These are phyloP conservation scores for Calocybe gangraenosa DNA, from an alignment of 768 basidiomycete genomes.

Conservation along the genomic window DNA sequence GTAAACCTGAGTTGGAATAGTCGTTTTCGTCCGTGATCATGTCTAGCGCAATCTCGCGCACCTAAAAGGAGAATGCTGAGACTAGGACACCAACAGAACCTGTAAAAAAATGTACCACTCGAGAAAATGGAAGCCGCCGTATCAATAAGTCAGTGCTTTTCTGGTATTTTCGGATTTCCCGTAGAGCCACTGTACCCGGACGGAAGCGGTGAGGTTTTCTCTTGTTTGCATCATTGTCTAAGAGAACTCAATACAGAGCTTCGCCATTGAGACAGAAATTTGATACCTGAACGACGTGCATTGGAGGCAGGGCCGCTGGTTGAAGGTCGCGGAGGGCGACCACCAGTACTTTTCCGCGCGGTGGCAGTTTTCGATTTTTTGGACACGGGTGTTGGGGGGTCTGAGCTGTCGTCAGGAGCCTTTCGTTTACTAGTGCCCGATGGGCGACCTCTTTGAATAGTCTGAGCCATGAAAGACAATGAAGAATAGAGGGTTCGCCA, in stretches of 20 bases:
- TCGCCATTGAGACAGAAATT: not conserved
- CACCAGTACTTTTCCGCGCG: conserved; percentile 84
- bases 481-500: not conserved
- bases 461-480: conserved; percentile 56
- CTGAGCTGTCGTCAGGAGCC: conserved; percentile 37
- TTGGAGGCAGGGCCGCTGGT: conserved; percentile 12
- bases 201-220: conserved; percentile 68
- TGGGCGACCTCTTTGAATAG: conserved; percentile 50
- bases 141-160: conserved; percentile 88
- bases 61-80: conserved; percentile 44
- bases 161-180: conserved; percentile 94
- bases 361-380: conserved; percentile 55
- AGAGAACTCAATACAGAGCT: not conserved
- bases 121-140: conserved; percentile 86
- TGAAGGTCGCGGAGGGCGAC: conserved; percentile 44
- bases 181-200: conserved; percentile 85
- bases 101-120: conserved; percentile 60
- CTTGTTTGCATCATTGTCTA: conserved; percentile 3
- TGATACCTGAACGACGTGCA: conserved; percentile 6
- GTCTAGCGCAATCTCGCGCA: conserved; percentile 91
- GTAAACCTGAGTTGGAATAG: conserved; percentile 54
- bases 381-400: conserved; percentile 41
- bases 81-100: not conserved
- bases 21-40: conserved; percentile 78
- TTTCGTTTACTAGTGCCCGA: conserved; percentile 41